A percentile compares a stretch with the other conserved stretches of the same genome.
Conservation (phyloP, 345 rosid species). For the Camelina neglecta region DNA sequence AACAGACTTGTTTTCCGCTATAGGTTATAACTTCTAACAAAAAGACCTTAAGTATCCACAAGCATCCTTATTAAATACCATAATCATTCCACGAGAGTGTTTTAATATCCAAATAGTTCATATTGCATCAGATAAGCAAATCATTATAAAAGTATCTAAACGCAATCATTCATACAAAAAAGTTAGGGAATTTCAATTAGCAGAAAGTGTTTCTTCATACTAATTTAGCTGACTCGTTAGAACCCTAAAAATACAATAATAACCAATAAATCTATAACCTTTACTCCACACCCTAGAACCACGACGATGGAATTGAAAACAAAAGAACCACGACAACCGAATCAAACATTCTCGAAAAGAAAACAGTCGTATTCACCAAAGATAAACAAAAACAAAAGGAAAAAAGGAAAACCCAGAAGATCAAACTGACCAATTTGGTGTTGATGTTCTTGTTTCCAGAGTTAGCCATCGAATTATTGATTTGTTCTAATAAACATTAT, state of each 20-base stretch:
- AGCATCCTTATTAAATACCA: not conserved
- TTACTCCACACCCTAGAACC: slow-evolving; percentile 34
- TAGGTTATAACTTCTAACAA: not conserved
- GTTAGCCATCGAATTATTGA: slow-evolving; percentile 33
- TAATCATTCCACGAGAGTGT: no score
- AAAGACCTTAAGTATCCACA: not conserved
- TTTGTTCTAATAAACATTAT: slow-evolving; percentile 16
- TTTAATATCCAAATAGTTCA: no score
- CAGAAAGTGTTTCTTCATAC: no score
- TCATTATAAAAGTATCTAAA: no score
- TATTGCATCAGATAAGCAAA: no score
- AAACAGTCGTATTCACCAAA: not conserved
- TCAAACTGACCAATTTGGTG: slow-evolving; percentile 40
- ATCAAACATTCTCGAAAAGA: slow-evolving; percentile 16
- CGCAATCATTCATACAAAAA: no score
- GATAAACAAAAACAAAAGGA: not conserved
- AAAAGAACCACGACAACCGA: slow-evolving; percentile 5
- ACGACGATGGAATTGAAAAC: not conserved
- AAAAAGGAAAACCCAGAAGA: not conserved
- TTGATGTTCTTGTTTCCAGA: slow-evolving; percentile 49
- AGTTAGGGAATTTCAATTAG: no score
- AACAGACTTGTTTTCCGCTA: not conserved
- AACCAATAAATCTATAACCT: slow-evolving; percentile 14
- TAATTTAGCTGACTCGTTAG: slow-evolving; percentile 5
- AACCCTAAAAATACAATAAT: slow-evolving; percentile 29